Percentiles rank a stretch among this genome's conserved stretches.
Evolutionary conservation across 1,139 yeast species (phyloP).

Genomic region (Fermentozyma sake): DNA sequence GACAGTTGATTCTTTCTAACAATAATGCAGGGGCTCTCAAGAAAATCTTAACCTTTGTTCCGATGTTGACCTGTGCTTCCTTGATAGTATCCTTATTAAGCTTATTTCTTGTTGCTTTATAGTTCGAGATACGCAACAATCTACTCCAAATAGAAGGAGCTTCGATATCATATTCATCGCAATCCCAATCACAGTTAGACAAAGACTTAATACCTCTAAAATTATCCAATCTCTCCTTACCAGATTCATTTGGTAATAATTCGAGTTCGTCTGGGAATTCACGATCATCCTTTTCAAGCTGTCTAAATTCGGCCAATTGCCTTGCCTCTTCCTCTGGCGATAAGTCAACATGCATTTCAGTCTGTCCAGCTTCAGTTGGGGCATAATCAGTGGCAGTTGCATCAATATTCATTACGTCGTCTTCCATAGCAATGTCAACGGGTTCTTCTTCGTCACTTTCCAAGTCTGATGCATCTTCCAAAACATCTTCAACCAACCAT

Average conservation of each 20-base stretch:
- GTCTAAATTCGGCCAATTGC: conserved; percentile 68
- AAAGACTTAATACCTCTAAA: conserved; percentile 87
- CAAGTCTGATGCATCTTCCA: conserved; percentile 47
- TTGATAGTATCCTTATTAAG: conserved; percentile 57
- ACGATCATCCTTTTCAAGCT: conserved; percentile 71
- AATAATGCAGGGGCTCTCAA: conserved; percentile 58
- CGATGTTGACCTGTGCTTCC: conserved; percentile 60
- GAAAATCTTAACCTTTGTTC: conserved; percentile 57
- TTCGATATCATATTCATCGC: conserved; percentile 72
- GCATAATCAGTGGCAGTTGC: conserved; percentile 25
- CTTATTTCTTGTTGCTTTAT: conserved; percentile 71
- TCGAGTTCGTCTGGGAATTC: conserved; percentile 97
- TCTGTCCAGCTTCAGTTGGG: conserved; percentile 46
- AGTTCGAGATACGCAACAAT: conserved; percentile 70
- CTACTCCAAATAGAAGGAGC: conserved; percentile 79
- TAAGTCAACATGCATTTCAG: conserved; percentile 69
- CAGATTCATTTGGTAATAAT: conserved; percentile 70
- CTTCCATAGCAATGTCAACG: conserved; percentile 27
- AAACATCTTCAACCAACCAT: conserved; percentile 70
- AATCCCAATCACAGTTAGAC: conserved; percentile 81
- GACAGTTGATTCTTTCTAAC: conserved; percentile 38
- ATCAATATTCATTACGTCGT: conserved; percentile 21
- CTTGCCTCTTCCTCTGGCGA: conserved; percentile 79
- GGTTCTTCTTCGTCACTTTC: conserved; percentile 44
- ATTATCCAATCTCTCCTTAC: conserved; percentile 64